A percentile compares a stretch with the other conserved stretches of the same genome.
Conservation (phyloP, 169 alveolate species). For the Eimeria maxima region DNA sequence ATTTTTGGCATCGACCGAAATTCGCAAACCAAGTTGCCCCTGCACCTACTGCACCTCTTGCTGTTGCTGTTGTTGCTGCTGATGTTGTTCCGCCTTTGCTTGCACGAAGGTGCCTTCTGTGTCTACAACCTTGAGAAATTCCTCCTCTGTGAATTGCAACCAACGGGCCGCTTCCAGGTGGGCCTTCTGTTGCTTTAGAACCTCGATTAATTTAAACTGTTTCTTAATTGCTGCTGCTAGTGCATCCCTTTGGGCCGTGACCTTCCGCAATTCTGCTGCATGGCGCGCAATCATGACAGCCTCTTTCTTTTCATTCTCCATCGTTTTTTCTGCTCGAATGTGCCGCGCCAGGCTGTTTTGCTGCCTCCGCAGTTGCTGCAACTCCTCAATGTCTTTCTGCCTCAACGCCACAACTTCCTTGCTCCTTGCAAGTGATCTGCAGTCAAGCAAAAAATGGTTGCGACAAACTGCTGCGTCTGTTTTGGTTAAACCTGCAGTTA, state of each 20-base stretch:
- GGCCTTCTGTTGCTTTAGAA: slow-evolving; percentile 92
- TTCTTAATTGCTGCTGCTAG: slow-evolving; percentile 91
- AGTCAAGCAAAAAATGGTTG: too few species aligned
- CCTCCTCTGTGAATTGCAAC: slow-evolving; percentile 93
- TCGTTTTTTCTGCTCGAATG: slow-evolving; percentile 26
- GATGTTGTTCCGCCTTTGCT: background rate
- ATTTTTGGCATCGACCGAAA: too few species aligned
- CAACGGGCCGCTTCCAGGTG: slow-evolving; percentile 93
- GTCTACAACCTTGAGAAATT: slow-evolving; percentile 84
- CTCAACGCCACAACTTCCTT: slow-evolving; percentile 44
- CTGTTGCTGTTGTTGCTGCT: background rate
- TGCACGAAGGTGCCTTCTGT: slow-evolving; percentile 37
- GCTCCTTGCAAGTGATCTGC: slow-evolving; percentile 35
- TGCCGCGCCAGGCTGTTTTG: slow-evolving; percentile 66
- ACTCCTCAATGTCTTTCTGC: slow-evolving; percentile 15
- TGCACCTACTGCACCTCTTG: background rate
- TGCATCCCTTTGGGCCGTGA: slow-evolving; percentile 89
- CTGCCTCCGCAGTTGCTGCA: slow-evolving; percentile 50
- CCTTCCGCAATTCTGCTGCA: slow-evolving; percentile 77
- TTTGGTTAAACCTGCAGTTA: too few species aligned
- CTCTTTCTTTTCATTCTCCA: slow-evolving; percentile 53
- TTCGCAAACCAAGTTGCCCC: background rate
- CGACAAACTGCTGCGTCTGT: too few species aligned
- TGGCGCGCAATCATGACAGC: slow-evolving; percentile 30
- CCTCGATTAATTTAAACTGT: slow-evolving; percentile 91